A percentile compares a stretch with the other conserved stretches of the same genome.
Conservation (phyloP, 1,284 basidiomycete species). For the Leucoagaricus sp. region DNA sequence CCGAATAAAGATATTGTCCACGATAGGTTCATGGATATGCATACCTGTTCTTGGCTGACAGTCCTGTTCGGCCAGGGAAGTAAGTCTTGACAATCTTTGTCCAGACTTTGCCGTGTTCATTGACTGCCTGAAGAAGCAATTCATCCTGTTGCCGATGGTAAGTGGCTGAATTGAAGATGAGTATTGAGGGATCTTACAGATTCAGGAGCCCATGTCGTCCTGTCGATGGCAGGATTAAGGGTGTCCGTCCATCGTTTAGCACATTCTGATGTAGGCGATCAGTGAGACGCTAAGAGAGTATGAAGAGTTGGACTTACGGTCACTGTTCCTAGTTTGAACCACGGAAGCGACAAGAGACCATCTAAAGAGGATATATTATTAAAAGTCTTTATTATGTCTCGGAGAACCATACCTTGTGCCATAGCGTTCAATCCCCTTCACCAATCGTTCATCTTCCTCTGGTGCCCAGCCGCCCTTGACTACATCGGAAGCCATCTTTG, state of each 20-base stretch:
- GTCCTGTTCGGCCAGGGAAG: slow-evolving; percentile 55
- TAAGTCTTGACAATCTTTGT: slow-evolving; percentile 59
- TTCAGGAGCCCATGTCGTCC: slow-evolving; percentile 56
- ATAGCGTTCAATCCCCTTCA: slow-evolving; percentile 53
- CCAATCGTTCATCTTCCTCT: slow-evolving; percentile 55
- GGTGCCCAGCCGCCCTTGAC: slow-evolving; percentile 59
- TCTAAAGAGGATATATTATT: slow-evolving; percentile 26
- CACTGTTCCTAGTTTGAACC: slow-evolving; percentile 54
- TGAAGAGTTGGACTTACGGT: slow-evolving; percentile 42
- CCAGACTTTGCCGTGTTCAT: slow-evolving; percentile 57
- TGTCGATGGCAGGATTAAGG: slow-evolving; percentile 55
- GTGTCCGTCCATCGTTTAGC: slow-evolving; percentile 62
- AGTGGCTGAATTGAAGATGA: slow-evolving; percentile 10
- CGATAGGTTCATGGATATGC: slow-evolving; percentile 9
- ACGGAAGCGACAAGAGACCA: slow-evolving; percentile 57
- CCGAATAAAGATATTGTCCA: slow-evolving; percentile 14
- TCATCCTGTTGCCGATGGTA: slow-evolving; percentile 39
- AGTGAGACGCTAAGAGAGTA: slow-evolving; percentile 15
- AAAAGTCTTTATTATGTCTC: background rate
- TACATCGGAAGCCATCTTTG: slow-evolving; percentile 60
- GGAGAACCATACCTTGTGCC: slow-evolving; percentile 43
- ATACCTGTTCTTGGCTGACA: slow-evolving; percentile 60
- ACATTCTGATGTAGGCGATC: slow-evolving; percentile 40
- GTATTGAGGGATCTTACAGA: slow-evolving; percentile 33
- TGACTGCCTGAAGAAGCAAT: slow-evolving; percentile 50